Conservation (phyloP, 495 filamentous ascomycete species). For the Melanomma pulvis-pyrius region DNA sequence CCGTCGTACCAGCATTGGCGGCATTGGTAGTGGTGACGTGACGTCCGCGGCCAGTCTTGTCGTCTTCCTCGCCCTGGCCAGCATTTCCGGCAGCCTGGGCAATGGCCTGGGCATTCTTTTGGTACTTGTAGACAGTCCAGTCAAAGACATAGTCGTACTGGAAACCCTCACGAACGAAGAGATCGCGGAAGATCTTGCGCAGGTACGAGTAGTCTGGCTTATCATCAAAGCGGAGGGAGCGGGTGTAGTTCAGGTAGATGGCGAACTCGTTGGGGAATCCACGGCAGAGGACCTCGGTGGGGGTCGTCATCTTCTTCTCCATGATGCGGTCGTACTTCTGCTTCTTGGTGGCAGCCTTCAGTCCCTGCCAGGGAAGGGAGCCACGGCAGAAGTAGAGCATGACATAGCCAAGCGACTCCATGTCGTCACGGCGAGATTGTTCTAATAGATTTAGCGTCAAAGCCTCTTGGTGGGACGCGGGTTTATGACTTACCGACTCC, state of each 20-base stretch:
- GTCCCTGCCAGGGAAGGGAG: slow-evolving; percentile 97
- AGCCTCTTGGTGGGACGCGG: not conserved
- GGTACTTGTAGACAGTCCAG: slow-evolving; percentile 99
- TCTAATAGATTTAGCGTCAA: slow-evolving; percentile 58
- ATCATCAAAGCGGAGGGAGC: slow-evolving; percentile 98
- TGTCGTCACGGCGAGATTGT: slow-evolving; percentile 98
- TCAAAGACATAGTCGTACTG: slow-evolving; percentile 99
- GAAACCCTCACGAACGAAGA: slow-evolving; percentile 99
- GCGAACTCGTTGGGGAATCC: slow-evolving; percentile 99
- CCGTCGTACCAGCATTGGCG: slow-evolving; percentile 61
- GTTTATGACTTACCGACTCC: slow-evolving; percentile 72
- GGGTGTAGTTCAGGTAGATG: slow-evolving; percentile 99
- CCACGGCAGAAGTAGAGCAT: slow-evolving; percentile 99
- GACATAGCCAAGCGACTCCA: slow-evolving; percentile 99
- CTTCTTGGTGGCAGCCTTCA: slow-evolving; percentile 99
- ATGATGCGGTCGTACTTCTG: slow-evolving; percentile 99
- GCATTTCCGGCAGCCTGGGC: slow-evolving; percentile 71
- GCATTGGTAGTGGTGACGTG: slow-evolving; percentile 52
- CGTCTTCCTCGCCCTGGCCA: slow-evolving; percentile 71
- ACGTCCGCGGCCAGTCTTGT: slow-evolving; percentile 65
- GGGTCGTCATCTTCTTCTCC: slow-evolving; percentile 99
- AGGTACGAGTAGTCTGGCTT: slow-evolving; percentile 99
- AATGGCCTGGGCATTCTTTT: slow-evolving; percentile 96
- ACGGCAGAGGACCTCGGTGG: slow-evolving; percentile 97
- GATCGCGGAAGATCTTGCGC: slow-evolving; percentile 99